Base-by-base conservation (phyloP, 1,284 basidiomycete species). In the Rhodotorula sp. region DNA sequence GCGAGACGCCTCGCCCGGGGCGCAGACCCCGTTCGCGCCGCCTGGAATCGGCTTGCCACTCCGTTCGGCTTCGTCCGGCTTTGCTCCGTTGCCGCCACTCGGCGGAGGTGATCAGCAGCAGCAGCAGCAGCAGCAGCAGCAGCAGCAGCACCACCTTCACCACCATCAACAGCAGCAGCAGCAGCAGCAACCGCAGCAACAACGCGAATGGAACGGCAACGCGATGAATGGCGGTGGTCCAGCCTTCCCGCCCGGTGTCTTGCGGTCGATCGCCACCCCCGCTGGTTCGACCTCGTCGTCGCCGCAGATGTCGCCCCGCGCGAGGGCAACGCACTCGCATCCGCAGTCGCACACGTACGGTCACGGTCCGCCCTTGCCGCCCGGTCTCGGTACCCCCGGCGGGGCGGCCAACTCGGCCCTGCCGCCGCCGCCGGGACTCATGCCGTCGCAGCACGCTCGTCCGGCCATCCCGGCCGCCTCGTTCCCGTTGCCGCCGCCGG, bases 401-500 rank as follows among this genome's bases (percentile, higher is more conserved):
- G 34, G 56, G 43, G 61, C 72, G 0, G 70, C 74, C 16, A 71
- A 70, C 39, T 70, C 74, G 34, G 69, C 68, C 2, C 62, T 76
- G 15, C 69, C 72, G 3, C 74, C 72, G 10, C 71, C 73, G 23
- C 73, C 73, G 3, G 73, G 73, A 1, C 69, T 75, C 51, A 52
- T 65, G 23, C 65, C 62, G n/a, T 58, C 56, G 20, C 64, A 67
- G 8, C 56, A 57, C 26, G 61, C 68, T 5, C 67, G 39, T 31
- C 43, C 58, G 5, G 39, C 71, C 3, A 75, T 75, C 31, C 71
- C 74, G 1, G 71, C 74, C 21, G 74, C 74, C n/a, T 67, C 64
- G 21, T 76, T 76, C 69, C 74, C 74, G 14, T 67, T 76, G 0
- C 74, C 74, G 26, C 74, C 74, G n/a, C 67, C 74, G 3, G 74